These are phyloP conservation scores for Blepharisma undulans DNA, from an alignment of 169 alveolate genomes.

Conservation along the genomic window DNA sequence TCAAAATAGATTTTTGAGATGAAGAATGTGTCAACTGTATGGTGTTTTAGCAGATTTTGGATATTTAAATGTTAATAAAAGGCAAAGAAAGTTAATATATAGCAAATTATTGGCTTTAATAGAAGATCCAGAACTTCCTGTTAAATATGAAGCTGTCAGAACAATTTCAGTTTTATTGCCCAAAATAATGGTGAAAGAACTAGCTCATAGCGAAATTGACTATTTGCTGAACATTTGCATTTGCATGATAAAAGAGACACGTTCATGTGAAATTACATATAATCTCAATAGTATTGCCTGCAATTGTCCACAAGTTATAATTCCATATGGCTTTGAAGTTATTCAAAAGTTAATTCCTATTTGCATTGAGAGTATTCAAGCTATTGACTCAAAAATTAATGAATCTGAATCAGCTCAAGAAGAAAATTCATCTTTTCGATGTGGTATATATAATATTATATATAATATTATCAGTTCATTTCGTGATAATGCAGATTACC, in stretches of 20 bases:
- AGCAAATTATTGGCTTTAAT: constrained; percentile 40
- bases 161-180: constrained; percentile 54
- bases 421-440: no score
- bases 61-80: not conserved
- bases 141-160: constrained; percentile 68
- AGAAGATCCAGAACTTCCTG: constrained; percentile 66
- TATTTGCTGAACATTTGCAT: constrained; percentile 64
- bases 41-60: no score
- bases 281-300: constrained; percentile 55
- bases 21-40: no score
- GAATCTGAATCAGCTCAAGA: no score
- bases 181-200: constrained; percentile 40
- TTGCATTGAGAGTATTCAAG: no score
- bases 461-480: no score
- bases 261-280: constrained; percentile 70
- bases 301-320: not conserved
- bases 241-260: constrained; percentile 74
- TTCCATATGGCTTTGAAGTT: not conserved
- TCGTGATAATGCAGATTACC: no score
- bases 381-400: no score
- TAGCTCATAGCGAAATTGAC: constrained; percentile 60
- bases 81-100: constrained; percentile 40
- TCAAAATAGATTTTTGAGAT: no score
- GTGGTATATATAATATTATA: no score
- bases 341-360: not conserved